Percentiles rank a stretch among this genome's conserved stretches.
Conservation (phyloP, 2,329 filamentous ascomycete genomes). For the Colletotrichum abscissum region DNA sequence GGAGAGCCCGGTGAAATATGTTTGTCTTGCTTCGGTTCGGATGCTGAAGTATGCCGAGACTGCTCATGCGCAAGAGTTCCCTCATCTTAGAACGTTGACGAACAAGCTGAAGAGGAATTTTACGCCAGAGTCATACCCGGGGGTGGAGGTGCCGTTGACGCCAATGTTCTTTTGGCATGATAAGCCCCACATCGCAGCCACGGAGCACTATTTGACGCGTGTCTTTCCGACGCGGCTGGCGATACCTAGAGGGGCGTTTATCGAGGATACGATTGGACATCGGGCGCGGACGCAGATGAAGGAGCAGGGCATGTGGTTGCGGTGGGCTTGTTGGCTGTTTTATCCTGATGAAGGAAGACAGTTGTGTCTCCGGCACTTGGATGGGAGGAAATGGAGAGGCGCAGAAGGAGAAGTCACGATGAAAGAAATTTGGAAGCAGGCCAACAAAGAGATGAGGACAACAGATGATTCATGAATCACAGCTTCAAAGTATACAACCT, state of each 20-base stretch:
- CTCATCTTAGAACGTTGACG: constrained; percentile 55
- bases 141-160: constrained; percentile 55
- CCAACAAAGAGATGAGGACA: neutral
- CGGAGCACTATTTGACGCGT: constrained; percentile 59
- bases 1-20: constrained; percentile 57
- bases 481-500: no score
- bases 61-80: constrained; percentile 55
- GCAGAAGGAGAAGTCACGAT: constrained; percentile 44
- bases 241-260: constrained; percentile 63
- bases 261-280: constrained; percentile 67
- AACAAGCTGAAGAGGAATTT: constrained; percentile 55
- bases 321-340: constrained; percentile 68
- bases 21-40: constrained; percentile 63
- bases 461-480: neutral
- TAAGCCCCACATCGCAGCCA: constrained; percentile 64
- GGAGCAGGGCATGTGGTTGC: constrained; percentile 56
- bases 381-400: constrained; percentile 63
- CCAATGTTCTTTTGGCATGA: constrained; percentile 71
- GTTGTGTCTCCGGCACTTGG: constrained; percentile 61
- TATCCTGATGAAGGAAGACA: constrained; percentile 58
- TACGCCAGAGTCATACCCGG: constrained; percentile 1
- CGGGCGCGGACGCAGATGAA: constrained; percentile 68
- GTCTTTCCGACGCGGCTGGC: constrained; percentile 63
- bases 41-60: constrained; percentile 63
- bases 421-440: constrained; percentile 16